Conservation (phyloP, 257 asterid genomes). For the Prunella vulgaris region DNA sequence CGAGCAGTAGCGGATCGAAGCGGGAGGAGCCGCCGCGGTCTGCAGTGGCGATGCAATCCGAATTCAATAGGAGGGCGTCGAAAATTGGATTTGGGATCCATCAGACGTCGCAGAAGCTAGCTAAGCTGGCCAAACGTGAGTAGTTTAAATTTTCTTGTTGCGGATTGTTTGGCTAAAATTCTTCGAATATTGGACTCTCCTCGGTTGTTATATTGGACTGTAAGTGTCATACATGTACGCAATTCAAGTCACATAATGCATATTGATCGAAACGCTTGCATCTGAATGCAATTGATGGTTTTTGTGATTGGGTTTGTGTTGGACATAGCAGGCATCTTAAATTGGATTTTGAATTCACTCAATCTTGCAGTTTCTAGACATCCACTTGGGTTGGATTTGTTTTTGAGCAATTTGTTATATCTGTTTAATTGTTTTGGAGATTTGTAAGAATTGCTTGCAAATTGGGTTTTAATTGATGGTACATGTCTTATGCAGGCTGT, state of each 20-base stretch:
- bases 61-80: conserved; percentile 79
- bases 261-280: conserved; percentile 1
- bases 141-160: background rate
- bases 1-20: conserved; percentile 56
- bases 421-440: background rate
- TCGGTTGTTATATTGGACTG: background rate
- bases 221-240: background rate
- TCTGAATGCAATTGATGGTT: background rate
- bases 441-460: background rate
- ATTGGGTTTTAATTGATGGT: background rate
- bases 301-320: background rate
- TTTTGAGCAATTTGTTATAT: background rate
- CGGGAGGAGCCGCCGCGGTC: conserved; percentile 50
- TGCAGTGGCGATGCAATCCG: conserved; percentile 74
- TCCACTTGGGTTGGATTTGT: background rate
- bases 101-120: conserved; percentile 87
- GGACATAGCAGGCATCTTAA: background rate
- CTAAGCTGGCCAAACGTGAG: conserved; percentile 89
- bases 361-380: background rate
- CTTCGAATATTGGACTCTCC: background rate
- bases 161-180: background rate
- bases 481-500: background rate
- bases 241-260: background rate
- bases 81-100: conserved; percentile 84
- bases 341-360: background rate